Percentiles rank a stretch among this genome's conserved stretches.
phyloP scores from a whole-genome alignment of 768 basidiomycete genomes.

The Termitomyces sp. region DNA sequence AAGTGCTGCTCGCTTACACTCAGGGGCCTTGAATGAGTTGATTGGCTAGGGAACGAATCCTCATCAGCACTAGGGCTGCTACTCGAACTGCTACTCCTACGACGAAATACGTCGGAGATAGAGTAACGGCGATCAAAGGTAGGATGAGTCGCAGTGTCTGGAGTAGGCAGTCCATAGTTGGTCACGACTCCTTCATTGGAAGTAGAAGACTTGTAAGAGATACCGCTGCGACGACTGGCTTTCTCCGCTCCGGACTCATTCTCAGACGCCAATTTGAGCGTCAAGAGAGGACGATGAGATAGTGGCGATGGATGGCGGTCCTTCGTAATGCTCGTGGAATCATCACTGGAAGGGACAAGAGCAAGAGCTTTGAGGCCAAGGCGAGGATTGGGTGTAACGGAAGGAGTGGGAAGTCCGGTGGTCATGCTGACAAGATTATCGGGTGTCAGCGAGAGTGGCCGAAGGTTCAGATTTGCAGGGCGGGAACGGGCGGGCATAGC shows the following conservation, averaged over 20 bases:
- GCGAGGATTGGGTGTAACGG: slow-evolving; percentile 47
- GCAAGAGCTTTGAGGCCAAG: slow-evolving; percentile 51
- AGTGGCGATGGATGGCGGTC: slow-evolving; percentile 26
- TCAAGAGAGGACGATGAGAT: slow-evolving; percentile 33
- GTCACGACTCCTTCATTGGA: slow-evolving; percentile 31
- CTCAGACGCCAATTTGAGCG: slow-evolving; percentile 29
- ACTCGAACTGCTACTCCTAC: slow-evolving; percentile 27
- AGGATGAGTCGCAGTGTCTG: slow-evolving; percentile 65
- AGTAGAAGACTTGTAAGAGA: slow-evolving; percentile 66
- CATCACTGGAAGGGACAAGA: slow-evolving; percentile 34
- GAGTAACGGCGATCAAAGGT: slow-evolving; percentile 41
- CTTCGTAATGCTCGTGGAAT: slow-evolving; percentile 20
- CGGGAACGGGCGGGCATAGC: slow-evolving; percentile 48
- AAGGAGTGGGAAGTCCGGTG: slow-evolving; percentile 48
- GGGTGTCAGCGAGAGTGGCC: slow-evolving; percentile 67
- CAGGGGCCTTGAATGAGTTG: slow-evolving; percentile 46
- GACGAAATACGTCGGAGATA: slow-evolving; percentile 23
- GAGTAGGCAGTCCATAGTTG: slow-evolving; percentile 57
- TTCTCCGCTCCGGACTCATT: slow-evolving; percentile 25
- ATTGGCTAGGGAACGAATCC: slow-evolving; percentile 37
- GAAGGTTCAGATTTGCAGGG: slow-evolving; percentile 63
- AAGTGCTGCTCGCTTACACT: slow-evolving; percentile 80
- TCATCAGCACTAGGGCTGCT: slow-evolving; percentile 31
- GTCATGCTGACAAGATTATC: slow-evolving; percentile 38
- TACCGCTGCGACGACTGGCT: slow-evolving; percentile 59